These are phyloP conservation scores for Camillea tinctor DNA, from an alignment of 2,329 filamentous ascomycete genomes.

Conservation along the genomic window DNA sequence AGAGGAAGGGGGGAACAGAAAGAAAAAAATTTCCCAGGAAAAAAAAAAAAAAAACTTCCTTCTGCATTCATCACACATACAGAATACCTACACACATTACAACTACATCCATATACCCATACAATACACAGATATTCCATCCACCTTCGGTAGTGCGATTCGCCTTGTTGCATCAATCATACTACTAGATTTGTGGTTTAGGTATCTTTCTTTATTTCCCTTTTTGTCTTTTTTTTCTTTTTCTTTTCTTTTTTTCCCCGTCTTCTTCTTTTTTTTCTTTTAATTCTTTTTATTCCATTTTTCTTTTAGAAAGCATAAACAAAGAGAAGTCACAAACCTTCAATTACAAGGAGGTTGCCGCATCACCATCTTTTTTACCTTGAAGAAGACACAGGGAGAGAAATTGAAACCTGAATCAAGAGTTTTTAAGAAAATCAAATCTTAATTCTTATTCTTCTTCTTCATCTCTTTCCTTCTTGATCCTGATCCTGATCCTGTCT, in stretches of 20 bases:
- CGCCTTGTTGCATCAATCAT: too few relatives aligned
- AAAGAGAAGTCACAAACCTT: background rate
- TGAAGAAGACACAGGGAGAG: too few relatives aligned
- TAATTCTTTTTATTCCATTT: background rate
- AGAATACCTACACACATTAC: background rate
- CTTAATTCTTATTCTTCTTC: too few relatives aligned
- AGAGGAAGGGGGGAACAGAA: background rate
- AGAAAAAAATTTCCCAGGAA: background rate
- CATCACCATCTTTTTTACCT: too few relatives aligned
- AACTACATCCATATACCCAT: background rate
- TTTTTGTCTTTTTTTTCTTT: too few relatives aligned
- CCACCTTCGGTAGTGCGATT: too few relatives aligned
- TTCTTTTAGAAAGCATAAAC: background rate
- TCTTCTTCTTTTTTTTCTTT: slow-evolving; percentile 1
- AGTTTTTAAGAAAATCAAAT: too few relatives aligned
- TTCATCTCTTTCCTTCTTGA: background rate
- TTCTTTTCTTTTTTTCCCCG: background rate
- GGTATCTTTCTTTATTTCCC: too few relatives aligned
- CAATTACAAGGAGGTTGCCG: background rate
- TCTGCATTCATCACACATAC: background rate
- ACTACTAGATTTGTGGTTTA: too few relatives aligned
- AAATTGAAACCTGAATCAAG: background rate
- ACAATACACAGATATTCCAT: too few relatives aligned
- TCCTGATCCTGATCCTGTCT: background rate
- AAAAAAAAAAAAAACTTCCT: slow-evolving; percentile 1